Conservation (phyloP, 2,329 filamentous ascomycete genomes). For the Cyphellophora europaea region DNA sequence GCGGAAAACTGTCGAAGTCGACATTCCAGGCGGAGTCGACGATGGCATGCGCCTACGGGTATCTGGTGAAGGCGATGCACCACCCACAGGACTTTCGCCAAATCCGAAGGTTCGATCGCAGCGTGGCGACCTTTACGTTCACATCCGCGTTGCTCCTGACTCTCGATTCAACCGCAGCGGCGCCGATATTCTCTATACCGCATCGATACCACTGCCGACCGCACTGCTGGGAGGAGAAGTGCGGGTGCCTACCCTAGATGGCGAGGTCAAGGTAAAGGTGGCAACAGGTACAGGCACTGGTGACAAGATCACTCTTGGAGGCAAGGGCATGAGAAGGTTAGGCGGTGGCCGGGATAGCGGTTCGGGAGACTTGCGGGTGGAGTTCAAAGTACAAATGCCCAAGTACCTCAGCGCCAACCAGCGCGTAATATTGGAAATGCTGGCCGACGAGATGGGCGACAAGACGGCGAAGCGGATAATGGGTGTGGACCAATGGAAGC, state of each 20-base stretch:
- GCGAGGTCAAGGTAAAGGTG: constrained; percentile 82
- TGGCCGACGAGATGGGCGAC: constrained; percentile 92
- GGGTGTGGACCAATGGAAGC: constrained; percentile 56
- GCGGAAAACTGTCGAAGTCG: constrained; percentile 71
- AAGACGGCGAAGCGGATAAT: constrained; percentile 86
- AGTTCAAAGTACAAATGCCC: constrained; percentile 92
- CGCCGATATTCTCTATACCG: constrained; percentile 86
- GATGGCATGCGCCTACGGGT: constrained; percentile 90
- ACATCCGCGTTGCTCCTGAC: constrained; percentile 81
- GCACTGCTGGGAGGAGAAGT: constrained; percentile 87
- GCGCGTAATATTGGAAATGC: constrained; percentile 84
- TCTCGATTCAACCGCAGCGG: constrained; percentile 80
- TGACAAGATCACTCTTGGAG: constrained; percentile 77
- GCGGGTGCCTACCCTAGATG: constrained; percentile 79
- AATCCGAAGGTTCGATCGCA: constrained; percentile 55
- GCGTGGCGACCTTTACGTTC: constrained; percentile 82
- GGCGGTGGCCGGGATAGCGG: constrained; percentile 55
- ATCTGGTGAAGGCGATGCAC: constrained; percentile 77
- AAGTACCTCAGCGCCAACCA: constrained; percentile 90
- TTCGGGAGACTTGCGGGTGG: constrained; percentile 77
- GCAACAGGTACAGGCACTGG: constrained; percentile 86
- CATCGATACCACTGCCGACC: constrained; percentile 83
- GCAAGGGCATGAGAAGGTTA: constrained; percentile 90
- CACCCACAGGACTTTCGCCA: constrained; percentile 61
- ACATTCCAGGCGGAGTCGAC: constrained; percentile 91